These are phyloP conservation scores for Cordyceps fumosorosea DNA, from an alignment of 2,329 filamentous ascomycete species.

Conservation along the genomic window DNA sequence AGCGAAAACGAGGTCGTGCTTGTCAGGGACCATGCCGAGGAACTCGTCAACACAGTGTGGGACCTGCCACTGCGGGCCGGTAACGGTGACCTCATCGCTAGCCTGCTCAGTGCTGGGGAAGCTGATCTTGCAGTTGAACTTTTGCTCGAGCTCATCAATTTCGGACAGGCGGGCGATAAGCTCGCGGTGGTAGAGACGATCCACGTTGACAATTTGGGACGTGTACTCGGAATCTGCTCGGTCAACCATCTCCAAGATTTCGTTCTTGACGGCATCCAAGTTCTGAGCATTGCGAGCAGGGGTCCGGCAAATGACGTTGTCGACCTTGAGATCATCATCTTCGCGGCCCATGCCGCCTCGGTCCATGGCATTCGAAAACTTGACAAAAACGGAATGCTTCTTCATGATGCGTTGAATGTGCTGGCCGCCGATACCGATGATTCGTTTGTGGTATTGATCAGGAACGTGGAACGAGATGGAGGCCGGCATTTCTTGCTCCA, in stretches of 20 bases:
- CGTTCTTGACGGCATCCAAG: slow-evolving; percentile 92
- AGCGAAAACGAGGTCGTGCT: slow-evolving; percentile 81
- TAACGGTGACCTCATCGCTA: slow-evolving; percentile 92
- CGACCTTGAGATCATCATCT: slow-evolving; percentile 96
- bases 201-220: slow-evolving; percentile 85
- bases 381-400: slow-evolving; percentile 99
- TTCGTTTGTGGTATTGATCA: slow-evolving; percentile 98
- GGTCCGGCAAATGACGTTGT: slow-evolving; percentile 97
- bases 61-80: slow-evolving; percentile 96
- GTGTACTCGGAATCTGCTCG: slow-evolving; percentile 97
- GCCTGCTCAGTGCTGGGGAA: slow-evolving; percentile 97
- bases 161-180: slow-evolving; percentile 81
- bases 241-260: slow-evolving; percentile 99
- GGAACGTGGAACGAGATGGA: slow-evolving; percentile 99
- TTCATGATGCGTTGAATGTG: slow-evolving; percentile 99
- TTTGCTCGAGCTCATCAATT: slow-evolving; percentile 93
- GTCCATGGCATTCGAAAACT: slow-evolving; percentile 99
- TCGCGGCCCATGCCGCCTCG: slow-evolving; percentile 87
- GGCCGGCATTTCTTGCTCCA: slow-evolving; percentile 98
- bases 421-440: slow-evolving; percentile 96
- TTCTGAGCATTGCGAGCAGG: slow-evolving; percentile 96
- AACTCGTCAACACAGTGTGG: slow-evolving; percentile 95
- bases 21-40: slow-evolving; percentile 95
- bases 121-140: slow-evolving; percentile 99
- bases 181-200: slow-evolving; percentile 91